A percentile compares a stretch with the other conserved stretches of the same genome.
Evolutionary conservation across 140 eudicot species (phyloP).

Genomic region (Senecio squalidus): DNA sequence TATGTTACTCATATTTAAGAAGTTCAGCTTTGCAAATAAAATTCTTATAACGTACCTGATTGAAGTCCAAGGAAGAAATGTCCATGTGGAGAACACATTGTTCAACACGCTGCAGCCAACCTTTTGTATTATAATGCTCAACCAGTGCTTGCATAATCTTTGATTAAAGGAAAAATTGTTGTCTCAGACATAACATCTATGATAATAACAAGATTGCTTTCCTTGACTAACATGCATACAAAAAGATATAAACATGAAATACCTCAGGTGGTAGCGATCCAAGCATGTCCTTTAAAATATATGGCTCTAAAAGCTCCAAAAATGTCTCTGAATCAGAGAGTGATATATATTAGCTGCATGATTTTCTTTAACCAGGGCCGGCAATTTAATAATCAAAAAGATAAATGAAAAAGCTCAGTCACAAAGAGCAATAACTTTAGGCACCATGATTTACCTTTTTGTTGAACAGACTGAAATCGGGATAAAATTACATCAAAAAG

Average conservation of each 20-base stretch:
- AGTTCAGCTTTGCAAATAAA: too few relatives aligned
- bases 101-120: slow-evolving; percentile 96
- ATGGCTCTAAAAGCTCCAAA: slow-evolving; percentile 98
- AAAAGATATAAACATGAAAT: slow-evolving; percentile 16
- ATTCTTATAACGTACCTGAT: slow-evolving; percentile 79
- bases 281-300: slow-evolving; percentile 93
- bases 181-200: slow-evolving; percentile 1
- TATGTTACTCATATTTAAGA: too few relatives aligned
- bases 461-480: slow-evolving; percentile 65
- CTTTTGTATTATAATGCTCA: slow-evolving; percentile 85
- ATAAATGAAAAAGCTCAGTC: not conserved
- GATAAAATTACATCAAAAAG: slow-evolving; percentile 74
- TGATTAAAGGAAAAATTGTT: not conserved
- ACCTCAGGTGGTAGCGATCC: slow-evolving; percentile 97
- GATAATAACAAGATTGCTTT: not conserved
- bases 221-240: not conserved
- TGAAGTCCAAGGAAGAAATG: slow-evolving; percentile 89
- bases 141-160: slow-evolving; percentile 96
- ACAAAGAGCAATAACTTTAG: not conserved
- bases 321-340: slow-evolving; percentile 58
- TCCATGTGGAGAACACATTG: slow-evolving; percentile 99
- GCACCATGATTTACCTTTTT: slow-evolving; percentile 54
- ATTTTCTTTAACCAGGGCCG: slow-evolving; percentile 9
- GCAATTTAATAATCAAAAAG: slow-evolving; percentile 4
- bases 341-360: slow-evolving; percentile 7